These are phyloP conservation scores for Phellopilus nigrolimitatus DNA, from an alignment of 1,284 basidiomycete species.

Conservation along the genomic window DNA sequence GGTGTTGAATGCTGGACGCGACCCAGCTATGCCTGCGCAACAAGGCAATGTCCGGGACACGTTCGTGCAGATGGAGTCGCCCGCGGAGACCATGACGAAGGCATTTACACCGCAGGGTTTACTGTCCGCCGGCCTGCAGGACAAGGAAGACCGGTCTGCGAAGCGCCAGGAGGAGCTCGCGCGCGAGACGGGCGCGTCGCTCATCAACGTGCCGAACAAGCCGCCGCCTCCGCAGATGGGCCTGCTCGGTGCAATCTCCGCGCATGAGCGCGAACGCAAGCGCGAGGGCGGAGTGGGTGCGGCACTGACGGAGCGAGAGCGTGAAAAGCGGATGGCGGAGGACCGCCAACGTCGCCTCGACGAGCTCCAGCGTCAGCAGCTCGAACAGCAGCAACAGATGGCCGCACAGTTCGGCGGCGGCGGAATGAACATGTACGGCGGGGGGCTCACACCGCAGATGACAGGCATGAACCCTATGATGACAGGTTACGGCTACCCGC, in stretches of 20 bases:
- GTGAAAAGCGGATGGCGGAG: conserved; percentile 85
- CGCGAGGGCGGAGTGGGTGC: conserved; percentile 94
- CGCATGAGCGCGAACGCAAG: conserved; percentile 91
- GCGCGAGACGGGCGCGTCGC: conserved; percentile 80
- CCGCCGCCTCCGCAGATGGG: conserved; percentile 95
- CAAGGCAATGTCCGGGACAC: conserved; percentile 47
- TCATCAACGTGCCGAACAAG: conserved; percentile 92
- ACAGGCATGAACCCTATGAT: conserved; percentile 57
- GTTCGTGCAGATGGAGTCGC: conserved; percentile 79
- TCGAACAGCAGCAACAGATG: conserved; percentile 77
- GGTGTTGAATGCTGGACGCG: conserved; percentile 69
- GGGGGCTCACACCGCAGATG: conserved; percentile 24
- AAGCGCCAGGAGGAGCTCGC: conserved; percentile 93
- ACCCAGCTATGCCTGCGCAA: conserved; percentile 37
- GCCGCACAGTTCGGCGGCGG: conserved; percentile 29
- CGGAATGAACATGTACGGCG: conserved; percentile 64
- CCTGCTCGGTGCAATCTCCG: conserved; percentile 91
- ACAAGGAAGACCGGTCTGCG: conserved; percentile 92
- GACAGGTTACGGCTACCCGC: conserved; percentile 43
- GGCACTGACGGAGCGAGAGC: conserved; percentile 89
- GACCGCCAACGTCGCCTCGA: conserved; percentile 90
- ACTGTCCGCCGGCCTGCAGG: conserved; percentile 90
- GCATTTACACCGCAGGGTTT: conserved; percentile 93
- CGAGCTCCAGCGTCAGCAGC: conserved; percentile 83
- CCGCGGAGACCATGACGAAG: conserved; percentile 77